Evolutionary conservation across 2,329 filamentous ascomycete genomes (phyloP), one percentile per base, ranked within the genome.

Genomic region (Ambrosiella beaveri): DNA sequence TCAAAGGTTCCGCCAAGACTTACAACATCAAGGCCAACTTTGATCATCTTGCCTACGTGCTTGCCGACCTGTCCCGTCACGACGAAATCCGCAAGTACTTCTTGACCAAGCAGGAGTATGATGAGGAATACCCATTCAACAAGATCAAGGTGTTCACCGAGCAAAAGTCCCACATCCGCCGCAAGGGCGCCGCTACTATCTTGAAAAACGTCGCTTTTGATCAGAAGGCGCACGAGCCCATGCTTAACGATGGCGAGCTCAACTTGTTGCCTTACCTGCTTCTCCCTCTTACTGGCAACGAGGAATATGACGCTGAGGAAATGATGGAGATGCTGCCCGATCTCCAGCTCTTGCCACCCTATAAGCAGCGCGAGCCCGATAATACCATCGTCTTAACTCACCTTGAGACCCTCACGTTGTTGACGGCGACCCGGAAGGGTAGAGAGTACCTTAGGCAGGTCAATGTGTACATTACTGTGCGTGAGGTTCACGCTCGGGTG

Each of bases 91-190:
- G 88, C 37, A 75, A 79, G 55, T 88, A 93, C 71, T 86, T 95
- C 63, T 76, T 88, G 4, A 78, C 75, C 12, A 75, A 79, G 57
- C 86, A 94, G 67, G 71, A 79, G 1, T 91, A 94, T 68, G 89
- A 95, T 67, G 75, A 74, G 1, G 80, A 95, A 12, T 81, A 96
- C n/a, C 93, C 93, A 1, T 75, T 97, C 53, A 88, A 86, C 54
- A 97, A 97, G 74, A 75, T 98, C 62, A 86, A 85, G 61, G 91
- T 97, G 60, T 97, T 97, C 69, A 97, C 93, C 1, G 88, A 95
- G 69, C 88, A 96, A 71, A 76, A 79, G 64, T 94, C 87, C 1
- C 78, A 85, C 36, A 82, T 96, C 57, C 81, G 93, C 59, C 78
- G 93, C 57, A 88, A 88, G 65, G 93, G 93, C n/a, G 90, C 96